A percentile compares a stretch with the other conserved stretches of the same genome.
phyloP scores from a whole-genome alignment of 108 stramenopile species.

The Hondaea fermentalgiana region DNA sequence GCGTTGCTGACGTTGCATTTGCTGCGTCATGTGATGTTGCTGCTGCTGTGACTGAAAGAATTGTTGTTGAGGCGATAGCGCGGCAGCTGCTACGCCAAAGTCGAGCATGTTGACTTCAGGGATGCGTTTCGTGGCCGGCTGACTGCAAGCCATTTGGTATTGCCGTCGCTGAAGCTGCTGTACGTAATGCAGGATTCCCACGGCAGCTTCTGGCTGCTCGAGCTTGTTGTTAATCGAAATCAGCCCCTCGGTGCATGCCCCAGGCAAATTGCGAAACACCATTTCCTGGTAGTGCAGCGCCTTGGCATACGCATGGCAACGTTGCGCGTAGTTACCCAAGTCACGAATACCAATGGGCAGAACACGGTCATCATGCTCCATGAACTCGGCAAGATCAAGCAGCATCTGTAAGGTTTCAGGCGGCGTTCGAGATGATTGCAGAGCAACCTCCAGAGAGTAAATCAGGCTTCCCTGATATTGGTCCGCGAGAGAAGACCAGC shows the following conservation, averaged over 20 bases:
- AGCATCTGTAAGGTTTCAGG: constrained; percentile 78
- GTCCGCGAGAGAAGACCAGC: constrained; percentile 77
- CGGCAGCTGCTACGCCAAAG: not conserved
- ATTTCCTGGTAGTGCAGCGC: constrained; percentile 88
- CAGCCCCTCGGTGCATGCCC: constrained; percentile 61
- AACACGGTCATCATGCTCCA: constrained; percentile 82
- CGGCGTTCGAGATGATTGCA: constrained; percentile 56
- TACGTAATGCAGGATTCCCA: constrained; percentile 83
- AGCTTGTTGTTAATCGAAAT: constrained; percentile 94
- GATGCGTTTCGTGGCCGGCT: not conserved
- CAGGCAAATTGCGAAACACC: constrained; percentile 35
- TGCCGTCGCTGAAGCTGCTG: constrained; percentile 52
- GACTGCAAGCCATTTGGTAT: not conserved
- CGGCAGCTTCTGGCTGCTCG: constrained; percentile 87
- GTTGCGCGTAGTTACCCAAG: constrained; percentile 78
- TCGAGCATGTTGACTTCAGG: constrained; percentile 6
- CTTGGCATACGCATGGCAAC: constrained; percentile 93
- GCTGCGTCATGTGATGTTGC: not conserved
- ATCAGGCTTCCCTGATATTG: constrained; percentile 63
- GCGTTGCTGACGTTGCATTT: not conserved
- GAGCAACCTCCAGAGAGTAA: constrained; percentile 71
- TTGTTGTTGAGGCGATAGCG: not conserved
- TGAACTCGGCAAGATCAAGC: constrained; percentile 93
- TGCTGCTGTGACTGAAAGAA: not conserved
- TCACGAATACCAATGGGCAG: constrained; percentile 84